Evolutionary conservation across 148 eudicot species (phyloP).

Genomic region (Camellia sinensis): DNA sequence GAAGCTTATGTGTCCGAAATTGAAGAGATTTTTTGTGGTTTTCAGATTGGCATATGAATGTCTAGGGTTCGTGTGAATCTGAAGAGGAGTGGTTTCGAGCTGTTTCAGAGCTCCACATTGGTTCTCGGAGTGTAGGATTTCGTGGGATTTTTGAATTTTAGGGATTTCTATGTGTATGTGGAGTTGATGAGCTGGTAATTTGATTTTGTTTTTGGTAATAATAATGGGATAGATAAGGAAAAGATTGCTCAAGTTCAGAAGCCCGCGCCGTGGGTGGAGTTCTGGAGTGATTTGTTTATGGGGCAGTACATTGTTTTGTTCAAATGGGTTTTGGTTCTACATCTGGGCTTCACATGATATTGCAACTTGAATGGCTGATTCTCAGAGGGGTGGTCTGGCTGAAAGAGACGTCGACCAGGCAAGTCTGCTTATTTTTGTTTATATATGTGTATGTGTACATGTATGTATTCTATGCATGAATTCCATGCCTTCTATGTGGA

Average conservation of each 20-base stretch:
- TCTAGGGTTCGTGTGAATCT: constrained; percentile 9
- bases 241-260: neutral
- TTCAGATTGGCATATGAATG: neutral
- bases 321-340: constrained; percentile 54
- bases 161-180: neutral
- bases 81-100: constrained; percentile 12
- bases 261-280: neutral
- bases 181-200: constrained; percentile 4
- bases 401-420: constrained; percentile 79
- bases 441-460: neutral
- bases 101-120: constrained; percentile 18
- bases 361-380: constrained; percentile 71
- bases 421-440: neutral
- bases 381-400: constrained; percentile 36
- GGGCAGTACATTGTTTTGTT: constrained; percentile 27
- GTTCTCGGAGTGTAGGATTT: neutral
- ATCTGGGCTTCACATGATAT: constrained; percentile 24
- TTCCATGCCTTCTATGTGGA: too few species aligned
- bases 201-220: neutral
- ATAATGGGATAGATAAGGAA: constrained; percentile 20
- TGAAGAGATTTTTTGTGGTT: neutral
- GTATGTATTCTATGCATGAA: neutral
- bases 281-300: constrained; percentile 26
- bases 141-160: neutral
- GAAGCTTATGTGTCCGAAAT: neutral